Percentiles rank a stretch among this genome's conserved stretches.
These are phyloP conservation scores for Metarhizium album DNA, from an alignment of 2,329 filamentous ascomycete species.

Conservation along the genomic window DNA sequence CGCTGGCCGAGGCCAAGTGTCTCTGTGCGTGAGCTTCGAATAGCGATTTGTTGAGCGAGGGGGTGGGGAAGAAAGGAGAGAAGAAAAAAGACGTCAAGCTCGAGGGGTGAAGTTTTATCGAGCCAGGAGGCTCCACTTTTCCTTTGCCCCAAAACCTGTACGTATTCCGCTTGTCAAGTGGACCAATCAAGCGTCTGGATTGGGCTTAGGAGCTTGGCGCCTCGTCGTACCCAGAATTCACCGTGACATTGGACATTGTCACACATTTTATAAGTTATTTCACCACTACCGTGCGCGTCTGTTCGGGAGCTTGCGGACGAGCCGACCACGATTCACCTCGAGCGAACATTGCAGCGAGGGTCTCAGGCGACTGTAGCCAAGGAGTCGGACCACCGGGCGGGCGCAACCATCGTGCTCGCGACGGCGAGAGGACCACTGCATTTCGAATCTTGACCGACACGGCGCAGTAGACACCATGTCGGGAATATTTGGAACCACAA, in stretches of 20 bases:
- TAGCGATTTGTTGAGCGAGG: slow-evolving; percentile 99
- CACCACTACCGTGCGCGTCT: background rate
- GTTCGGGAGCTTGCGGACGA: background rate
- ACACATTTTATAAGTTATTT: background rate
- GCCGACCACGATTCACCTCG: background rate
- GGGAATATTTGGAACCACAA: slow-evolving; percentile 44
- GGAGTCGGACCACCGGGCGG: background rate
- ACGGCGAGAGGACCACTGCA: background rate
- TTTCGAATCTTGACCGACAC: slow-evolving; percentile 4
- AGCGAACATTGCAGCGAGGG: background rate
- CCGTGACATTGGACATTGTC: background rate
- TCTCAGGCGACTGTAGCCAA: background rate
- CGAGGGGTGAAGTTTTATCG: slow-evolving; percentile 16
- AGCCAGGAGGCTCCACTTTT: slow-evolving; percentile 10
- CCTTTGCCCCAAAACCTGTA: background rate
- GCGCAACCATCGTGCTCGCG: background rate
- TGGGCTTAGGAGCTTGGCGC: background rate
- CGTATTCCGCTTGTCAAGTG: background rate
- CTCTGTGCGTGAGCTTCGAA: slow-evolving; percentile 98
- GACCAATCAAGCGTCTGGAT: slow-evolving; percentile 1
- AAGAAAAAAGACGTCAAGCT: slow-evolving; percentile 10
- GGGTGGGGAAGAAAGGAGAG: slow-evolving; percentile 36
- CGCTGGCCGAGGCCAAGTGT: slow-evolving; percentile 20
- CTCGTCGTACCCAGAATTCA: background rate
- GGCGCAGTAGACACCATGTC: slow-evolving; percentile 42